Conservation (phyloP, 768 basidiomycete species). For the Crepidotus variabilis region DNA sequence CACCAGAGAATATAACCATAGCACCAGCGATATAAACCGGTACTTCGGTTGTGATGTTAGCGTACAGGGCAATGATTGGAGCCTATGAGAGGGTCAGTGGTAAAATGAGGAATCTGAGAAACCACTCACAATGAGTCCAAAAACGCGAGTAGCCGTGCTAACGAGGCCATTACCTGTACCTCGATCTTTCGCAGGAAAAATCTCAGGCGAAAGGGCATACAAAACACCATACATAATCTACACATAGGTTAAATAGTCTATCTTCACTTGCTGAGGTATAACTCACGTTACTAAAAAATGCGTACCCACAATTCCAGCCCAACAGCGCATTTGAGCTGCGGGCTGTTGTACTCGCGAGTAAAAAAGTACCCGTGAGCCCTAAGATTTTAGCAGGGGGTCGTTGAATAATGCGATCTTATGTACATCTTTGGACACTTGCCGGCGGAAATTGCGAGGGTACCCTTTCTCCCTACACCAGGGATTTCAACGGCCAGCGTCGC, state of each 20-base stretch:
- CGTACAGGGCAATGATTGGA: conserved; percentile 68
- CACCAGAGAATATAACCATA: conserved; percentile 57
- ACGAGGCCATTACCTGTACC: conserved; percentile 71
- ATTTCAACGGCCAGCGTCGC: conserved; percentile 68
- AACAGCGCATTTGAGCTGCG: conserved; percentile 61
- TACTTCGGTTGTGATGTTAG: conserved; percentile 56
- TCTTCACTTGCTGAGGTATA: neutral
- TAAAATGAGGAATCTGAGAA: neutral
- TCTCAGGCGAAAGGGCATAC: conserved; percentile 64
- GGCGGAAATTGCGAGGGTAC: conserved; percentile 62
- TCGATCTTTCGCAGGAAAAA: conserved; percentile 68
- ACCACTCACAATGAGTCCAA: conserved; percentile 59
- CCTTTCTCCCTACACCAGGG: conserved; percentile 58
- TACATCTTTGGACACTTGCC: conserved; percentile 38
- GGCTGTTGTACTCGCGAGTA: conserved; percentile 70
- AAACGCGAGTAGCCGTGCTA: conserved; percentile 56
- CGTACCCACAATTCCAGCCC: conserved; percentile 77
- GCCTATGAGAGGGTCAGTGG: conserved; percentile 36
- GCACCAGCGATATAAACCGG: conserved; percentile 73
- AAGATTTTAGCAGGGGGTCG: conserved; percentile 37
- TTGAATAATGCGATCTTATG: conserved; percentile 33
- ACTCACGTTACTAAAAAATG: conserved; percentile 54
- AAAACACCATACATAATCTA: conserved; percentile 75
- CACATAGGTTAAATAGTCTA: neutral
- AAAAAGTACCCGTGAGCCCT: conserved; percentile 71